Conservation (phyloP, 768 basidiomycete genomes). For the Sarcodon sp. region DNA sequence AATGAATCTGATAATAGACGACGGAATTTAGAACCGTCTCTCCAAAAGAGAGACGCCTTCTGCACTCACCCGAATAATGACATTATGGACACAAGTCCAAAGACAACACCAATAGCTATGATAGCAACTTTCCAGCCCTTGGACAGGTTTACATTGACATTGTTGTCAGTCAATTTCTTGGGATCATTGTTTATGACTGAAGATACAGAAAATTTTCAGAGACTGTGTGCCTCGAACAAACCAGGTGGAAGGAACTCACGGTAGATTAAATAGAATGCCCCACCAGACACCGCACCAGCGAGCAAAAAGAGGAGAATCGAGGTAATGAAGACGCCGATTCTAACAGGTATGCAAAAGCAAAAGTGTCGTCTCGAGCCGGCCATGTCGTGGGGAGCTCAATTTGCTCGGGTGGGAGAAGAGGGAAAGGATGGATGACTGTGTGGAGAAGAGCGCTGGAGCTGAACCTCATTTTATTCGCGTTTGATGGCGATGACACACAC, state of each 20-base stretch:
- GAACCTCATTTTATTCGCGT: background rate
- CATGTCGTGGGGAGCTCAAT: background rate
- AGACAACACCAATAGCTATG: constrained; percentile 9
- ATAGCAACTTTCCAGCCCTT: constrained; percentile 6
- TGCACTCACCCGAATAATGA: constrained; percentile 14
- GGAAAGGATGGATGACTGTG: background rate
- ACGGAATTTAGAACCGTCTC: background rate
- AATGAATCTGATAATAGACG: constrained; percentile 10
- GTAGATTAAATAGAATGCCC: constrained; percentile 9
- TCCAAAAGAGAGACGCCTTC: background rate
- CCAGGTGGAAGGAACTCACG: constrained; percentile 6
- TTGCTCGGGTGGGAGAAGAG: background rate
- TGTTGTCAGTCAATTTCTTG: background rate
- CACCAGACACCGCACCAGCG: constrained; percentile 3
- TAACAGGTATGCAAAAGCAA: constrained; percentile 18
- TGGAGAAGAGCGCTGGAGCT: background rate
- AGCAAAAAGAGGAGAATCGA: constrained; percentile 11
- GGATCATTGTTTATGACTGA: background rate
- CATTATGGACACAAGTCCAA: constrained; percentile 12
- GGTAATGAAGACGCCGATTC: constrained; percentile 15
- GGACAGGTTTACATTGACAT: constrained; percentile 1
- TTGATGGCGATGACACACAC: background rate
- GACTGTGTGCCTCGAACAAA: background rate
- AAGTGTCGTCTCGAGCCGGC: constrained; percentile 8
- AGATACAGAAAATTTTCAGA: background rate